Base-by-base conservation (phyloP, 257 asterid genomes). In the Eucommia ulmoides region DNA sequence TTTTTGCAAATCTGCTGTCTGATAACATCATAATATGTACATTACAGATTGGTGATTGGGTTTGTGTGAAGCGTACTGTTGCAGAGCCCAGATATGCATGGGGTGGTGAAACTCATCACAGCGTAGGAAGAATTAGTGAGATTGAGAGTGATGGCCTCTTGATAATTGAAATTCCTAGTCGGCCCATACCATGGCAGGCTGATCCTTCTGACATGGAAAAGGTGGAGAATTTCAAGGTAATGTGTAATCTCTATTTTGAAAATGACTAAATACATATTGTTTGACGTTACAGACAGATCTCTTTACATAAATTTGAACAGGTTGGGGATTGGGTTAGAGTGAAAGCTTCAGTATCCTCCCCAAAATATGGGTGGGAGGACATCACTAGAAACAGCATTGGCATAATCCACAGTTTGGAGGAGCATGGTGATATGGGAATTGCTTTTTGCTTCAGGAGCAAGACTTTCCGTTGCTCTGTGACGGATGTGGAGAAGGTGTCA, bases 81-180 rank as follows among this genome's bases (percentile, higher is more conserved):
- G 95, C 96, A 26, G 98, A 91, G 76, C 98, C 98, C 56, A 72
- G 96, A 74, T 91, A 79, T 72, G 96, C 98, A 64, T 91, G 98
- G 98, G 98, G 98, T 60, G 98, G 98, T 44, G 98, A 83, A 82
- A 91, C 98, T 20, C 96, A 91, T 68, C 98, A 91, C 45, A 91
- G 96, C 53, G 91, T 91, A 49, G 98, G 98, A 69, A 83, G 70
- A 79, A 78, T 91, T 53, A 64, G 82, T 54, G 96, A 91, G 69
- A 81, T 91, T 59, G 98, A 91, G 78, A 88, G 73, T 59, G 96
- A 86, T 62, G 98, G 98, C 52, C 94, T 91, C 62, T 69, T 91
- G 70, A 76, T 86, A 56, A 78, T 91, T 48, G 94, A 85, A 66
- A 91, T 91, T 53, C 81, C 95, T 25, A 69, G 74, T 63, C 78